Percentiles rank a stretch among this genome's conserved stretches.
Evolutionary conservation across 2,329 filamentous ascomycete genomes (phyloP).

Genomic region (Cladosporium velox): DNA sequence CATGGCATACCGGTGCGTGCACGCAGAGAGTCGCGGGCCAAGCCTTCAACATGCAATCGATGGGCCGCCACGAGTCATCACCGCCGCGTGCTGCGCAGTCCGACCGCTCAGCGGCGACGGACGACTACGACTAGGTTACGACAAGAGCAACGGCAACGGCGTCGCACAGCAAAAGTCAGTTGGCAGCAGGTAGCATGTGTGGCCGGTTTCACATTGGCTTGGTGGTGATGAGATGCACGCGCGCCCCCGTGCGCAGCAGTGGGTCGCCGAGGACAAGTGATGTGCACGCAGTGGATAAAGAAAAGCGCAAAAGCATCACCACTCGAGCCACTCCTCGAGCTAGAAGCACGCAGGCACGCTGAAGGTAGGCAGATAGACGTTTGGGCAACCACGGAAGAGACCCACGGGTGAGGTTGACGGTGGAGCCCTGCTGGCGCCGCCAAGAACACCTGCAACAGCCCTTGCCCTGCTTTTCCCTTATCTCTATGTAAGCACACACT

Average conservation of each 20-base stretch:
- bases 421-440: slow-evolving; percentile 13
- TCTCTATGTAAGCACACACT: slow-evolving; percentile 14
- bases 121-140: neutral
- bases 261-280: slow-evolving; percentile 17
- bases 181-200: neutral
- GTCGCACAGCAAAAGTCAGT: neutral
- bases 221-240: slow-evolving; percentile 10
- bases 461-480: slow-evolving; percentile 14
- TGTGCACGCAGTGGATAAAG: neutral
- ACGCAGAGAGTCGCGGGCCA: slow-evolving; percentile 8
- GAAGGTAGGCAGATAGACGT: slow-evolving; percentile 15
- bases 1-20: slow-evolving; percentile 10
- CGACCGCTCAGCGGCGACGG: slow-evolving; percentile 1
- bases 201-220: slow-evolving; percentile 19
- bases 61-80: slow-evolving; percentile 16
- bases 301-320: neutral
- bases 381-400: slow-evolving; percentile 4
- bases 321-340: slow-evolving; percentile 9
- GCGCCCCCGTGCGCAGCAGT: neutral
- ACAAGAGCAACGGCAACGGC: slow-evolving; percentile 11
- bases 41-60: slow-evolving; percentile 11
- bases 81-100: slow-evolving; percentile 1
- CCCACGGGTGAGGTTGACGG: slow-evolving; percentile 13
- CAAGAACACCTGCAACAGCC: slow-evolving; percentile 9
- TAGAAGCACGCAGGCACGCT: slow-evolving; percentile 3